phyloP scores from a whole-genome alignment of 2,329 filamentous ascomycete genomes.

The Fusarium sp. region DNA sequence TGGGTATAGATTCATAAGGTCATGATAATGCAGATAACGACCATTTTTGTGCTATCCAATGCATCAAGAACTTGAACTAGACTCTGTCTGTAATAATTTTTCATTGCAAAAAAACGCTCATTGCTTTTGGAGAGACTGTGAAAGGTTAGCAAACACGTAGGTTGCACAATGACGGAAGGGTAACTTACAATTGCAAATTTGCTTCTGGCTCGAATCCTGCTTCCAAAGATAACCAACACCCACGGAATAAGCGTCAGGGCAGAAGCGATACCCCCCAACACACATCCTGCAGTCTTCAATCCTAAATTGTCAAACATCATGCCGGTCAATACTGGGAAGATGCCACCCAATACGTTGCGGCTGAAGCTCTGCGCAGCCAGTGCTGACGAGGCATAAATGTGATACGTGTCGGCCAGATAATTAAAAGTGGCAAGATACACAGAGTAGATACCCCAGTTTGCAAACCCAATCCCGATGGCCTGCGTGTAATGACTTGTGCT shows the following conservation, averaged over 20 bases:
- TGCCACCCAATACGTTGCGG: constrained; percentile 83
- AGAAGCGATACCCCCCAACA: constrained; percentile 78
- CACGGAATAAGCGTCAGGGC: constrained; percentile 85
- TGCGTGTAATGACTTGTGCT: constrained; percentile 44
- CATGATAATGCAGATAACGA: neutral
- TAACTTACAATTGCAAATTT: constrained; percentile 74
- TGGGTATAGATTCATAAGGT: constrained; percentile 6
- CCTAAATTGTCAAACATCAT: constrained; percentile 80
- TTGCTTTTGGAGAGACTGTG: constrained; percentile 39
- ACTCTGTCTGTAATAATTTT: neutral
- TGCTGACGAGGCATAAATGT: constrained; percentile 84
- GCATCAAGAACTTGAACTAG: neutral
- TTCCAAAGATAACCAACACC: constrained; percentile 83
- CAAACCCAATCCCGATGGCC: constrained; percentile 73
- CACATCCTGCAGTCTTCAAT: constrained; percentile 74
- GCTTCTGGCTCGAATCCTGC: constrained; percentile 78
- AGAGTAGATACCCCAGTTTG: constrained; percentile 86
- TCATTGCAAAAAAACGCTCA: neutral
- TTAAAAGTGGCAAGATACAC: constrained; percentile 93
- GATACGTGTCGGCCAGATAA: constrained; percentile 90
- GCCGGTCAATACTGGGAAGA: constrained; percentile 81
- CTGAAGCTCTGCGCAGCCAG: constrained; percentile 88
- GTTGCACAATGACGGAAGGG: accelerated
- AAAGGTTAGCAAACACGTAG: neutral
- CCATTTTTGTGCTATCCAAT: neutral